phyloP scores from a whole-genome alignment of 73 alveolate genomes.

The Paramecium sonneborni region DNA sequence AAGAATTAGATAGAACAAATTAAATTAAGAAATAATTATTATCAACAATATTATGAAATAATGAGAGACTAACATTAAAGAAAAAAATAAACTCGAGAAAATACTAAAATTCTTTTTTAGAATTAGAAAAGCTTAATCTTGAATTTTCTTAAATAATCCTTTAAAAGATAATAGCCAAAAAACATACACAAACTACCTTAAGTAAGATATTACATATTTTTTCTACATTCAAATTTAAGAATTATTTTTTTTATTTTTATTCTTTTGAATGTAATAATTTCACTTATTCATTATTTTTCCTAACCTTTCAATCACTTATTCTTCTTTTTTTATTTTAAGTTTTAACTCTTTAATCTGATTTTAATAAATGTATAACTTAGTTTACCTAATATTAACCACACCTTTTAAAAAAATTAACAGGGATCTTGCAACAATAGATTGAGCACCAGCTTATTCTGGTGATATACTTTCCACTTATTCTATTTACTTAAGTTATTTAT shows the following conservation, averaged over 20 bases:
- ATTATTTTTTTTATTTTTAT: too few relatives aligned
- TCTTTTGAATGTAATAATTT: neutral
- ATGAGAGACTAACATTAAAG: constrained; percentile 55
- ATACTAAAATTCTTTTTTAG: neutral
- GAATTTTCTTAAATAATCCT: constrained; percentile 1
- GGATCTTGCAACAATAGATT: neutral
- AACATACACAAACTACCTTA: neutral
- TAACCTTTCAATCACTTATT: neutral
- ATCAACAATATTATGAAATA: constrained; percentile 59
- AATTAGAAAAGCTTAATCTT: neutral
- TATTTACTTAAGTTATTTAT: neutral
- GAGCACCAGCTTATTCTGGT: neutral
- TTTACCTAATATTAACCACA: neutral
- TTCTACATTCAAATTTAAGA: too few relatives aligned
- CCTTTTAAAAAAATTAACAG: neutral
- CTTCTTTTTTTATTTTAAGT: neutral
- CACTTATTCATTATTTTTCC: neutral
- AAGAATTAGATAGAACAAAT: constrained; percentile 51
- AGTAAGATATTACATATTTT: neutral
- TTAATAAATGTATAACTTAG: neutral
- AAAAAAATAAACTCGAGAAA: neutral
- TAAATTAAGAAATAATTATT: constrained; percentile 49
- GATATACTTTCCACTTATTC: neutral
- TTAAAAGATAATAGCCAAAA: neutral
- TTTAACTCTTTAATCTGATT: neutral